Conservation (phyloP, 306 rosid species). For the Astragalus membranaceus region DNA sequence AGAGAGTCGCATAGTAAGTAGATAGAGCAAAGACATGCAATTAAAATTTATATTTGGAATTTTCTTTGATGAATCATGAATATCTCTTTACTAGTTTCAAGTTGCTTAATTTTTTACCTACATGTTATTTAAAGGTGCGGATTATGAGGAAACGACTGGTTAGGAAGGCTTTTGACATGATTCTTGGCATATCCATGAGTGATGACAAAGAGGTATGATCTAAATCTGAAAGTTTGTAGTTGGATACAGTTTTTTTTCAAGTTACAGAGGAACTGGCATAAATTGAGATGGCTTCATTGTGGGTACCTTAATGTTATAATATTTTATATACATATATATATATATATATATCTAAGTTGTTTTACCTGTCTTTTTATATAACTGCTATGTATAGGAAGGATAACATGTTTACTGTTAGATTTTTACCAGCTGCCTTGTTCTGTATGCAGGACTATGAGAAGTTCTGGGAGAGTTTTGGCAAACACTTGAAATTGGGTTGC, state of each 20-base stretch:
- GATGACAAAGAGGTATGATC: slow-evolving; percentile 69
- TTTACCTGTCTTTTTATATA: neutral
- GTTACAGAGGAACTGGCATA: neutral
- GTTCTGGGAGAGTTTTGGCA: slow-evolving; percentile 95
- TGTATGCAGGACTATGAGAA: slow-evolving; percentile 79
- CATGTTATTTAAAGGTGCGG: slow-evolving; percentile 63
- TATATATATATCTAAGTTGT: neutral
- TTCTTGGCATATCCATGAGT: slow-evolving; percentile 90
- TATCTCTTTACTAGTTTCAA: neutral
- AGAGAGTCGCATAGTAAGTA: slow-evolving; percentile 89
- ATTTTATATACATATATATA: neutral
- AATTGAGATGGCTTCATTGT: neutral
- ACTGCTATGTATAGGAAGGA: neutral
- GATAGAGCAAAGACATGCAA: neutral
- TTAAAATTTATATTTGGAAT: neutral
- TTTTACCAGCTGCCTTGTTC: neutral
- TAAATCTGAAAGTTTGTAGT: slow-evolving; percentile 8
- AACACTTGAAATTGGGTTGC: slow-evolving; percentile 89
- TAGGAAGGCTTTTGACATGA: slow-evolving; percentile 94
- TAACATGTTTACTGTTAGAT: neutral
- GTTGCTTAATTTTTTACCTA: slow-evolving; percentile 1
- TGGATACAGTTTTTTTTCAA: neutral
- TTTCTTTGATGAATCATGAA: neutral
- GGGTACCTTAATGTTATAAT: neutral
- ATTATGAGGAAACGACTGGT: slow-evolving; percentile 94